Evolutionary conservation across 257 asterid genomes (phyloP), one percentile per base, ranked within the genome.

Genomic region (Schizonepeta tenuifolia): DNA sequence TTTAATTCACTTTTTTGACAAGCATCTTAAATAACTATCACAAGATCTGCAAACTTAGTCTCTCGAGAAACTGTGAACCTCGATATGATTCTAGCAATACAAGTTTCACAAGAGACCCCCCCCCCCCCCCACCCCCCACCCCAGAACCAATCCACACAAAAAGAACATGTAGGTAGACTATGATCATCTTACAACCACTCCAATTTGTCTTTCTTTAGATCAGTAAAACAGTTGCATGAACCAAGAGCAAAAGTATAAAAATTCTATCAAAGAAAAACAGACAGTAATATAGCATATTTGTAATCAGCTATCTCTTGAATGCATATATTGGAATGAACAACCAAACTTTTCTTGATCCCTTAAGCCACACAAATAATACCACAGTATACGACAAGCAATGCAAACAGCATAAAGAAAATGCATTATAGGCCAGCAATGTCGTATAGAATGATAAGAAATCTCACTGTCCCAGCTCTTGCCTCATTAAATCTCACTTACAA

Each of bases 251-350:
- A 43, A 36, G 54, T 8, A 41, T 13, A 53, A 31, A 22, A 47
- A 14, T 22, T 38, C 49, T 51, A 61, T 53, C 8, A 6, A 26
- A 6, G 59, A 51, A 53, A 60, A 47, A 12, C 4, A 47, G 46
- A 36, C n/a, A 60, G 28, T 51, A 44, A 36, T 17, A 75, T 26
- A 22, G 21, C 51, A 28, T 33, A 40, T 49, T 17, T 6, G 65
- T n/a, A 65, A 65, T 57, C 22, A 71, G 60, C 24, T 36, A 17
- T 21, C 33, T 56, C 58, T 64, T 70, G 28, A 38, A 59, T 4
- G 6, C 62, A 15, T 13, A 22, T 9, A 47, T 17, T 8, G 28
- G 43, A 54, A 36, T 18, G 9, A 20, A 60, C 33, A 35, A 1
- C 11, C 10, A 46, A 47, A 22, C 2, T 41, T 61, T 26, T 50